Conservation (phyloP, 2,329 filamentous ascomycete species). For the Calonectria hawksworthii region DNA sequence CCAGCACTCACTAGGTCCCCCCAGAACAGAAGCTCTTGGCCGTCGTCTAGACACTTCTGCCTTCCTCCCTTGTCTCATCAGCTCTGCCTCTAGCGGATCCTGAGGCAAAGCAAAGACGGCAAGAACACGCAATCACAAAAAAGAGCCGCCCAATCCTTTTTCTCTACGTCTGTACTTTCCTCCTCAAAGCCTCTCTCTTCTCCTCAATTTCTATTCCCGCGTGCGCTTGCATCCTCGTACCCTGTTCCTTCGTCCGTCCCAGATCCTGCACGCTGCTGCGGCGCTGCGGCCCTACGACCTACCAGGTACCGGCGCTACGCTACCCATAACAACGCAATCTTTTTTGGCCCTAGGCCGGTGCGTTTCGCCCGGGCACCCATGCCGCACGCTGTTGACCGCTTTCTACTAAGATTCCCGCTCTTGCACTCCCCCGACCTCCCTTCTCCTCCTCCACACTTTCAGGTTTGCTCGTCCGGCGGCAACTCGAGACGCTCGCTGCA, state of each 20-base stretch:
- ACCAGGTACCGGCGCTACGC: conserved; percentile 20
- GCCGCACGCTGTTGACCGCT: conserved; percentile 34
- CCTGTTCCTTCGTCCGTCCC: conserved; percentile 7
- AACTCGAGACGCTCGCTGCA: conserved; percentile 21
- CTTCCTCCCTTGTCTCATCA: conserved; percentile 3
- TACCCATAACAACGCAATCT: conserved; percentile 33
- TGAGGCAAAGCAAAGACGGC: conserved; percentile 34
- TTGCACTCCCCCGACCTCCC: conserved; percentile 24
- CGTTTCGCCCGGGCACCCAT: conserved; percentile 28
- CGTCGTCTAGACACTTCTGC: not conserved
- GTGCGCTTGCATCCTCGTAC: not conserved
- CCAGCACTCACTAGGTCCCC: conserved; percentile 9
- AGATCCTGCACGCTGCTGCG: conserved; percentile 13
- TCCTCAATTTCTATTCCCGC: not conserved
- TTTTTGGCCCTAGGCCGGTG: conserved; percentile 26
- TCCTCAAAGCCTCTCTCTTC: conserved; percentile 18
- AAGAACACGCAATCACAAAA: conserved; percentile 31
- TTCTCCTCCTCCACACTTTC: conserved; percentile 33
- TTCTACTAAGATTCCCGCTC: conserved; percentile 29
- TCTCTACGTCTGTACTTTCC: not conserved
- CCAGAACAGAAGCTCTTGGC: not conserved
- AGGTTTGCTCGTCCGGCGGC: conserved; percentile 21
- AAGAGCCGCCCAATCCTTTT: conserved; percentile 28
- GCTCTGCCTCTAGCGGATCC: conserved; percentile 15
- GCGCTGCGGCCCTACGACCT: conserved; percentile 22